Base-by-base conservation (phyloP, 2,329 filamentous ascomycete genomes). In the Fusarium vanettenii region DNA sequence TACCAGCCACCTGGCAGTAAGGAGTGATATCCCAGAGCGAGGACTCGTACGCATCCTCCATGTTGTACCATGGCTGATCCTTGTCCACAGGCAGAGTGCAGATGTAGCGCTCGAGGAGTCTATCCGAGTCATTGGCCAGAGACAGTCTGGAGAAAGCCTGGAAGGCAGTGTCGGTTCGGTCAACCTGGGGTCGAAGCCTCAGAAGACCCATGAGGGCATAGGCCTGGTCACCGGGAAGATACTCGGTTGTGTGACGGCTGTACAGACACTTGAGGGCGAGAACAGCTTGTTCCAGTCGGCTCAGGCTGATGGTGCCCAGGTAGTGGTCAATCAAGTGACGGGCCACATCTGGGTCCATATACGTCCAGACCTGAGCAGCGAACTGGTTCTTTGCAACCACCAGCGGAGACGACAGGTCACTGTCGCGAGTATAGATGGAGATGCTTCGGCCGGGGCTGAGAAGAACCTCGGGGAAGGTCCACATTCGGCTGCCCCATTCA, bases 201-300 rank as follows among this genome's bases (percentile, higher is more conserved):
- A 84, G 67, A 25, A 84, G 77, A 25, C 83, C 82, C 82, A 83
- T 84, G 2, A 84, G 76, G 1, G 79, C 83, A 55, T 84, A 84
- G 3, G 80, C 77, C 31, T 79, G 80, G 37, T 84, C 83, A 31
- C 81, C 81, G 2, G 74, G 62, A 18, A 78, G 70, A 29, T 76
- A 72, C 45, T 75, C 66, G 0, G 64, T 74, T 16, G 79, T 80
- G 8, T 77, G 27, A 2, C 80, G 76, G 50, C 72, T 76, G 25
- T 79, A 80, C 4, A 84, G 72, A 41, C 82, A 84, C 29, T 75
- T 74, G 16, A 84, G 72, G 0, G 79, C 77, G 1, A 80, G 67
- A 2, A 80, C 78, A 22, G 79, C 75, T 14, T 83, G 79, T 64
- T 84, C 81, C 6, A 84, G 72, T 6, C 78, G 76, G 56, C 80